phyloP scores from a whole-genome alignment of 345 rosid genomes.

The Sonneratia caseolaris region DNA sequence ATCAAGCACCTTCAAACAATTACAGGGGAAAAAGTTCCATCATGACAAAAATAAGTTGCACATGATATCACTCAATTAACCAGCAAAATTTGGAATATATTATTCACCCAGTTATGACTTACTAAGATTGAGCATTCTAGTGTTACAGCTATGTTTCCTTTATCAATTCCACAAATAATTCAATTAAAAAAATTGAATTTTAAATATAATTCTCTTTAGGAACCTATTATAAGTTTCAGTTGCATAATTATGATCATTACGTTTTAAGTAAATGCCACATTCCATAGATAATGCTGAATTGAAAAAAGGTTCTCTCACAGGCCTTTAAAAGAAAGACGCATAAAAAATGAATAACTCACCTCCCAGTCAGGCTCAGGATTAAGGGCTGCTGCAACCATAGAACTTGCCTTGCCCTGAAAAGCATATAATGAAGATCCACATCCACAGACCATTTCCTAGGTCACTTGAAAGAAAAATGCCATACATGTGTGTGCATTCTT shows the following conservation, averaged over 20 bases:
- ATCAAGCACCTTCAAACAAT: constrained; percentile 66
- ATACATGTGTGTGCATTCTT: background rate
- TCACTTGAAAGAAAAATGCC: background rate
- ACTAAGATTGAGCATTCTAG: background rate
- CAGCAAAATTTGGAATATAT: background rate
- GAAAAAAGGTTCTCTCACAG: background rate
- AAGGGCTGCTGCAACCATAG: constrained; percentile 83
- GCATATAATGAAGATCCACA: constrained; percentile 2
- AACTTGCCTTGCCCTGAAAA: constrained; percentile 85
- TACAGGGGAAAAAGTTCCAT: background rate
- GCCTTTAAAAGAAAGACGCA: background rate
- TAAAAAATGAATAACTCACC: constrained; percentile 26
- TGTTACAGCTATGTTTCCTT: background rate
- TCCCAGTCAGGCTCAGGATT: constrained; percentile 75
- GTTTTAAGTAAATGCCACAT: background rate
- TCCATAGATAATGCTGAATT: background rate
- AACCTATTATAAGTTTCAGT: background rate
- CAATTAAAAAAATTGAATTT: background rate
- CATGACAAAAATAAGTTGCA: background rate
- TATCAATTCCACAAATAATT: background rate
- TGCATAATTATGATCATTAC: background rate
- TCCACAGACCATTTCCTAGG: background rate
- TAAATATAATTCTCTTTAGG: background rate
- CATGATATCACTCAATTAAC: background rate
- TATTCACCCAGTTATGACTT: background rate